phyloP scores from a whole-genome alignment of 345 rosid species.

The Sisymbrium irio region DNA sequence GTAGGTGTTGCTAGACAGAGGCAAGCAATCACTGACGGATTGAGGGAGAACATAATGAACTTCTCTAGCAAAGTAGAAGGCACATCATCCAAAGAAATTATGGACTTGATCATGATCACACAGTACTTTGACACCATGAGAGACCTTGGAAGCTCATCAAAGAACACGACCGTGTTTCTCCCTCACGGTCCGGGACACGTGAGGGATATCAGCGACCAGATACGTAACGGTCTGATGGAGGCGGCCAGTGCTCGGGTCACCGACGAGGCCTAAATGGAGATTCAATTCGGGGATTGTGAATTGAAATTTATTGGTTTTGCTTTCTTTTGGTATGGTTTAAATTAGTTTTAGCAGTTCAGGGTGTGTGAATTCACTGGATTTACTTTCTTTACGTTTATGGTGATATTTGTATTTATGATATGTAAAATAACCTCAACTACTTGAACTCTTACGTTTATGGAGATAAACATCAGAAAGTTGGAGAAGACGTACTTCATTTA shows the following conservation, averaged over 20 bases:
- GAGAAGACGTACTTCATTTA: too few relatives aligned
- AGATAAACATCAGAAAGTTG: neutral
- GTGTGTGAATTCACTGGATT: neutral
- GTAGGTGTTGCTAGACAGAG: slow-evolving; percentile 97
- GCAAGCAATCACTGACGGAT: slow-evolving; percentile 94
- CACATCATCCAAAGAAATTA: slow-evolving; percentile 85
- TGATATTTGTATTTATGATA: slow-evolving; percentile 2
- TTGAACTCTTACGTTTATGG: neutral
- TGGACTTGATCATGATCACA: slow-evolving; percentile 97
- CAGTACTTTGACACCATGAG: slow-evolving; percentile 95
- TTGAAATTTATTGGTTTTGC: neutral
- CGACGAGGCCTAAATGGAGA: neutral
- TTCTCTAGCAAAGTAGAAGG: slow-evolving; percentile 94
- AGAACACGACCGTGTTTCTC: slow-evolving; percentile 89
- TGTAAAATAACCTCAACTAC: slow-evolving; percentile 11
- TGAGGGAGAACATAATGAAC: slow-evolving; percentile 91
- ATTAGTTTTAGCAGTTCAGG: neutral
- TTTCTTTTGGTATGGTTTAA: too few relatives aligned
- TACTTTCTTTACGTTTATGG: neutral
- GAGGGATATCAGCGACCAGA: slow-evolving; percentile 79
- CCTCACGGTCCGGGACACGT: slow-evolving; percentile 99
- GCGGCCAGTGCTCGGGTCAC: slow-evolving; percentile 53
- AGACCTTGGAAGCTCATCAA: slow-evolving; percentile 88
- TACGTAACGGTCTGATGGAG: slow-evolving; percentile 90
- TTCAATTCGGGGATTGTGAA: slow-evolving; percentile 5